Evolutionary conservation across 192 early-diverging fungal species (phyloP).

Genomic region (Tieghemiomyces parasiticus): DNA sequence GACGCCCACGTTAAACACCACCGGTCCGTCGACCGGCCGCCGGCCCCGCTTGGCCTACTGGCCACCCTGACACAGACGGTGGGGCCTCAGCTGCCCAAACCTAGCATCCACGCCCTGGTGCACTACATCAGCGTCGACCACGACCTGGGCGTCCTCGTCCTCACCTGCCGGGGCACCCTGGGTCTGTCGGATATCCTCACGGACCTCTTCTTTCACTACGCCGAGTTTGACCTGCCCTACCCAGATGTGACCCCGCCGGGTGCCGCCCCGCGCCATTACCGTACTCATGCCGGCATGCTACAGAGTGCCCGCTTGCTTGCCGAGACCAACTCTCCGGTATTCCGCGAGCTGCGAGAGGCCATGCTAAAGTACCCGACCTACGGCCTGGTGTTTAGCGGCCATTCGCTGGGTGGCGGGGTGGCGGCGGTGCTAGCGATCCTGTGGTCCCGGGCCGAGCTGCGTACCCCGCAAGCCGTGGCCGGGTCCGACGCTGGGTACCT

Average conservation of each 20-base stretch:
- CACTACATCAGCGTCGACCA: conserved; percentile 81
- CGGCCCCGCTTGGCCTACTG: background rate
- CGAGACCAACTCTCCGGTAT: conserved; percentile 44
- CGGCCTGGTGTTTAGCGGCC: conserved; percentile 70
- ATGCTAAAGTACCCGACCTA: conserved; percentile 61
- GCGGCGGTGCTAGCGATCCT: conserved; percentile 59
- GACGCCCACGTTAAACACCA: conserved; percentile 9
- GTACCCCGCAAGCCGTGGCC: conserved; percentile 5
- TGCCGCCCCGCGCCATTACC: conserved; percentile 22
- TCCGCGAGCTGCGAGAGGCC: conserved; percentile 51
- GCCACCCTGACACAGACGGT: conserved; percentile 4
- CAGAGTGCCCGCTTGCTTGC: conserved; percentile 59
- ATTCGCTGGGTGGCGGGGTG: conserved; percentile 79
- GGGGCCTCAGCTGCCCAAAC: conserved; percentile 14
- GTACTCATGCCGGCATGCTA: conserved; percentile 78
- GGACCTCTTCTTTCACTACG: conserved; percentile 70
- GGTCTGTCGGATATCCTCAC: conserved; percentile 76
- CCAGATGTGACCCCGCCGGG: conserved; percentile 14
- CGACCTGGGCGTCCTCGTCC: conserved; percentile 47
- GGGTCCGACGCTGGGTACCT: background rate
- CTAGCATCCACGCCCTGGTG: conserved; percentile 52
- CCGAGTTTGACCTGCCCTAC: conserved; percentile 29
- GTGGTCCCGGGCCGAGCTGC: conserved; percentile 40
- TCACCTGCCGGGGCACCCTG: conserved; percentile 79
- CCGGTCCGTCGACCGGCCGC: conserved; percentile 1